These are phyloP conservation scores for Populus alba DNA, from an alignment of 345 rosid genomes.

Conservation along the genomic window DNA sequence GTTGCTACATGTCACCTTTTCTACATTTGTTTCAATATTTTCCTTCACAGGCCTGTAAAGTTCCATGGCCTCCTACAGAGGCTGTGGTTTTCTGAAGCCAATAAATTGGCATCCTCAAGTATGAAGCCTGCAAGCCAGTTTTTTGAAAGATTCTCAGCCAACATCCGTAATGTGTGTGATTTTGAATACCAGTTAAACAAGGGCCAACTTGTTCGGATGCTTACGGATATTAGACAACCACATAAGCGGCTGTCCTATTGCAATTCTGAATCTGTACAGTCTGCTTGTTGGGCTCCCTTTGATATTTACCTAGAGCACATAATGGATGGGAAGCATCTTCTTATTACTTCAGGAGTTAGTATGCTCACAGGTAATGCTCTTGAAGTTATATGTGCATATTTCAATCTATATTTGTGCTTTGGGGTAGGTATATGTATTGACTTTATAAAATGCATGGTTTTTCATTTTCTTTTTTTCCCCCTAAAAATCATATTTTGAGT, in stretches of 20 bases:
- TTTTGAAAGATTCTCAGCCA: conserved; percentile 39
- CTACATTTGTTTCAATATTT: not conserved
- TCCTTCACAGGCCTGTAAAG: conserved; percentile 44
- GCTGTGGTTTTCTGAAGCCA: conserved; percentile 41
- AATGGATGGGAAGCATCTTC: conserved; percentile 59
- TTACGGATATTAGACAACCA: conserved; percentile 29
- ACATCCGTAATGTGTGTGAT: conserved; percentile 28
- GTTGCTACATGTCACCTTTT: not conserved
- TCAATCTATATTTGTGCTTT: not conserved
- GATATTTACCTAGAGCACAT: conserved; percentile 60
- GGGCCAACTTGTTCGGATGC: conserved; percentile 32
- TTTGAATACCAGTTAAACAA: conserved; percentile 39
- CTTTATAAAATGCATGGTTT: too few species aligned
- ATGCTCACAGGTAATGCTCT: conserved; percentile 40
- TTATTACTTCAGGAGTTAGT: conserved; percentile 39
- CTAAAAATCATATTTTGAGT: not conserved
- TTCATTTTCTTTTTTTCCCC: too few species aligned
- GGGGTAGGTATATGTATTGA: not conserved
- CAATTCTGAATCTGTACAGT: conserved; percentile 32
- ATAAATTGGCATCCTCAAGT: conserved; percentile 28
- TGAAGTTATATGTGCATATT: not conserved
- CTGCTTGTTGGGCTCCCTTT: conserved; percentile 56
- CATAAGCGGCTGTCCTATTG: conserved; percentile 33
- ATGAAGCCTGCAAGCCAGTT: conserved; percentile 32
- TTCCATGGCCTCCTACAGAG: conserved; percentile 50